phyloP scores from a whole-genome alignment of 2,329 filamentous ascomycete genomes.

The Xylaria polymorpha region DNA sequence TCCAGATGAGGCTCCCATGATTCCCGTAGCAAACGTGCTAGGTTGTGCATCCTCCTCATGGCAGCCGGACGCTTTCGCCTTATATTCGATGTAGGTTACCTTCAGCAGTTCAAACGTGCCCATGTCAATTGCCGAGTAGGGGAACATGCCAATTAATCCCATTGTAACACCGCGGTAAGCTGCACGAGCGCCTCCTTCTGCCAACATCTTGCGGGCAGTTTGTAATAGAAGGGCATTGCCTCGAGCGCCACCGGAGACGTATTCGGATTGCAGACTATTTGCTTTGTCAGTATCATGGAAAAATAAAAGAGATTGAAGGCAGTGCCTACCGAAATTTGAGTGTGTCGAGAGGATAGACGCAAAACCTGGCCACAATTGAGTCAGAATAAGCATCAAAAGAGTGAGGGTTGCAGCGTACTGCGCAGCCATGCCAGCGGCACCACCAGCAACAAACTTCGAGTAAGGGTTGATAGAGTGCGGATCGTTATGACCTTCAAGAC shows the following conservation, averaged over 20 bases:
- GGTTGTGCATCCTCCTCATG: slow-evolving; percentile 86
- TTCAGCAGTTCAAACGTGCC: slow-evolving; percentile 96
- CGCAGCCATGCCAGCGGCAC: slow-evolving; percentile 91
- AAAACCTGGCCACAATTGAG: slow-evolving; percentile 68
- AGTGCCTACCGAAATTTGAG: slow-evolving; percentile 70
- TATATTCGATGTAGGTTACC: slow-evolving; percentile 74
- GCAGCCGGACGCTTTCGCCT: slow-evolving; percentile 74
- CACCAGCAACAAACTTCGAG: slow-evolving; percentile 91
- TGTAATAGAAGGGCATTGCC: slow-evolving; percentile 85
- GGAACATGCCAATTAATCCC: slow-evolving; percentile 96
- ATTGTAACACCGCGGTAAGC: slow-evolving; percentile 95
- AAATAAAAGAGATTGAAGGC: background rate
- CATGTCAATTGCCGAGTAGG: slow-evolving; percentile 96
- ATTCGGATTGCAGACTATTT: slow-evolving; percentile 92
- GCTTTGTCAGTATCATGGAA: slow-evolving; percentile 46
- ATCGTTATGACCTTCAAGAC: slow-evolving; percentile 88
- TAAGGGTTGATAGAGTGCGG: slow-evolving; percentile 80
- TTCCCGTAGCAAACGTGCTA: slow-evolving; percentile 84
- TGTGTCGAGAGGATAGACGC: slow-evolving; percentile 93
- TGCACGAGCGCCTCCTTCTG: slow-evolving; percentile 75
- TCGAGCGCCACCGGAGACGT: slow-evolving; percentile 83
- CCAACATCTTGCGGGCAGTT: slow-evolving; percentile 89
- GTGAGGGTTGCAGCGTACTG: slow-evolving; percentile 68
- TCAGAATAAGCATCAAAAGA: slow-evolving; percentile 6
- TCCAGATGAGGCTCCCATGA: slow-evolving; percentile 90